Evolutionary conservation across 495 filamentous ascomycete genomes (phyloP).

Genomic region (Podospora didyma): DNA sequence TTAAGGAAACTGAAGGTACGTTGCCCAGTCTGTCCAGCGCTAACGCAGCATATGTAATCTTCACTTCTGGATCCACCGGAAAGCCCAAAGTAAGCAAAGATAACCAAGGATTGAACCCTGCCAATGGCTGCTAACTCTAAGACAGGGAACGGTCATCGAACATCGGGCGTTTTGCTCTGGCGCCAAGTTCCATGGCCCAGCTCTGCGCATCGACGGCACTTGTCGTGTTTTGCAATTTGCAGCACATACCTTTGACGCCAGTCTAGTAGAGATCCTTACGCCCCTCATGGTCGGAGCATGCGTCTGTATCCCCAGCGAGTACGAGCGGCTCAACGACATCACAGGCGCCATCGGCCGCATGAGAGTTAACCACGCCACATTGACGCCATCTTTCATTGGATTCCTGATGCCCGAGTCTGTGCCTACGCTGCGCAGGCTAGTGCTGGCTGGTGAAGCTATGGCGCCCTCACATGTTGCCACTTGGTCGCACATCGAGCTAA

Average conservation of each 20-base stretch:
- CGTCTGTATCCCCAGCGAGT: slow-evolving; percentile 32
- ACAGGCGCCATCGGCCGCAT: slow-evolving; percentile 46
- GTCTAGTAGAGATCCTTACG: slow-evolving; percentile 51
- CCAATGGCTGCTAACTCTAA: too few relatives aligned
- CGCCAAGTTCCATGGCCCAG: slow-evolving; percentile 32
- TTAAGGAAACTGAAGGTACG: too few relatives aligned
- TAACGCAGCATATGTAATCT: too few relatives aligned
- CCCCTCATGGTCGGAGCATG: slow-evolving; percentile 42
- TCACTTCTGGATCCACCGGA: too few relatives aligned
- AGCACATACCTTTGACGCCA: slow-evolving; percentile 57
- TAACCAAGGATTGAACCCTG: too few relatives aligned
- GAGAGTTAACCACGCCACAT: too few relatives aligned
- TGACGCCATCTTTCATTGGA: slow-evolving; percentile 45
- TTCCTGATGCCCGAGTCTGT: slow-evolving; percentile 38
- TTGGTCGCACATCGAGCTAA: slow-evolving; percentile 19
- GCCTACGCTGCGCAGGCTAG: slow-evolving; percentile 36
- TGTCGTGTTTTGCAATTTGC: slow-evolving; percentile 55
- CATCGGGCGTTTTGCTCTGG: slow-evolving; percentile 35
- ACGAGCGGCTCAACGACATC: slow-evolving; percentile 26
- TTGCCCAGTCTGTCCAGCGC: too few relatives aligned
- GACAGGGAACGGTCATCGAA: too few relatives aligned
- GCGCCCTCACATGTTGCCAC: slow-evolving; percentile 10
- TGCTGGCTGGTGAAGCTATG: slow-evolving; percentile 39
- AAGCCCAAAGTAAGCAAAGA: slow-evolving; percentile 25
- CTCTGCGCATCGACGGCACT: slow-evolving; percentile 32